Evolutionary conservation across 805 yeast species (phyloP).

Genomic region (Wickerhamiella alocasiicola): DNA sequence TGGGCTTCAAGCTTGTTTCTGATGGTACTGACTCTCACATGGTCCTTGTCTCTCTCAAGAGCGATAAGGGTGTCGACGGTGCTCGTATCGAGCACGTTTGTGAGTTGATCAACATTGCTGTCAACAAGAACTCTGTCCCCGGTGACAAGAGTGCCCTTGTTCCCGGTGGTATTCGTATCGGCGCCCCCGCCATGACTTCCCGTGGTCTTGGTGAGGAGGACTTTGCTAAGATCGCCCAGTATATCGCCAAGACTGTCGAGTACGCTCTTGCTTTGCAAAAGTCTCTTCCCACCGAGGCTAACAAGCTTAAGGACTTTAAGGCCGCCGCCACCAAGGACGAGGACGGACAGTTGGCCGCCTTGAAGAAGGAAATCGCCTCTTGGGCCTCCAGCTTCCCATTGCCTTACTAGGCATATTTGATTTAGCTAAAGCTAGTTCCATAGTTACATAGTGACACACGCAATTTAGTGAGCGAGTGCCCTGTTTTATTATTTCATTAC

Average conservation of each 20-base stretch:
- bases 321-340: conserved; percentile 54
- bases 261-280: conserved; percentile 67
- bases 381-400: conserved; percentile 59
- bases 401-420: conserved; percentile 23
- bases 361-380: conserved; percentile 65
- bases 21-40: conserved; percentile 96
- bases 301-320: conserved; percentile 93
- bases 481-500: too few species aligned
- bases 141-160: conserved; percentile 94
- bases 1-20: conserved; percentile 71
- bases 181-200: conserved; percentile 98
- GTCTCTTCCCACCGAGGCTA: conserved; percentile 77
- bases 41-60: conserved; percentile 76
- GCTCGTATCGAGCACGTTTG: conserved; percentile 93
- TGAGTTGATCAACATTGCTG: conserved; percentile 87
- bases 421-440: neutral
- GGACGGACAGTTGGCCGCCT: conserved; percentile 49
- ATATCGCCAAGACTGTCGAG: conserved; percentile 66
- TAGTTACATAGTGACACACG: too few species aligned
- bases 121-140: conserved; percentile 95
- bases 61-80: conserved; percentile 81
- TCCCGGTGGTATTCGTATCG: conserved; percentile 95
- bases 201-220: conserved; percentile 89
- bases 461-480: too few species aligned
- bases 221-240: conserved; percentile 64